A percentile compares a stretch with the other conserved stretches of the same genome.
Evolutionary conservation across 2,329 filamentous ascomycete species (phyloP).

Genomic region (Verticillium nonalfalfae): DNA sequence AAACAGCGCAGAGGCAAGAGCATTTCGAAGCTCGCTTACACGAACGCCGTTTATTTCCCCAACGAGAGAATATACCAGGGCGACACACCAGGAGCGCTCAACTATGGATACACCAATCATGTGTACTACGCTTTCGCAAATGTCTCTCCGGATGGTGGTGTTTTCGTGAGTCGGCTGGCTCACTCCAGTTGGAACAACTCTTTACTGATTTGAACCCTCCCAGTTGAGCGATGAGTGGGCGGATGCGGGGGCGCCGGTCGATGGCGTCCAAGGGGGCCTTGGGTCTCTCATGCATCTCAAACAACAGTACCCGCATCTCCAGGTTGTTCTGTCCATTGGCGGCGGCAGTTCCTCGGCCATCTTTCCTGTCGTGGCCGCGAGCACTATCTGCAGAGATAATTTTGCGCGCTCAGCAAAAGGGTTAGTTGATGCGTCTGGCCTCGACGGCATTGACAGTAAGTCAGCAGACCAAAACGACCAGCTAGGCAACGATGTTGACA

Average conservation of each 20-base stretch:
- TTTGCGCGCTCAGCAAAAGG: constrained; percentile 63
- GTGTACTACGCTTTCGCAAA: constrained; percentile 80
- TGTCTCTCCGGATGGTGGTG: constrained; percentile 63
- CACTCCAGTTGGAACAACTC: neutral
- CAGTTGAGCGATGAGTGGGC: constrained; percentile 77
- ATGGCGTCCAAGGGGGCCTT: constrained; percentile 64
- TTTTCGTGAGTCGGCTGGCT: constrained; percentile 56
- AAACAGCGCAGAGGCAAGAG: constrained; percentile 39
- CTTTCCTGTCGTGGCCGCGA: constrained; percentile 62
- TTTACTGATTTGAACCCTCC: constrained; percentile 4
- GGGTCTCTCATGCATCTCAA: constrained; percentile 70
- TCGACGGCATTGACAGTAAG: constrained; percentile 61
- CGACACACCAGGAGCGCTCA: constrained; percentile 67
- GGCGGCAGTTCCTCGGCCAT: constrained; percentile 59
- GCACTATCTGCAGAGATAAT: constrained; percentile 53
- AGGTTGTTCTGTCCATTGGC: constrained; percentile 72
- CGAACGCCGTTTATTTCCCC: constrained; percentile 81
- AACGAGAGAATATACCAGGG: constrained; percentile 69
- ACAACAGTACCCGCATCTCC: constrained; percentile 61
- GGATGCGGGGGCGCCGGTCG: constrained; percentile 65
- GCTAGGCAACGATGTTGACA: constrained; percentile 17
- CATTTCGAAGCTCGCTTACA: constrained; percentile 46
- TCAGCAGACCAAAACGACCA: constrained; percentile 1
- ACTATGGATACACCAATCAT: constrained; percentile 71
- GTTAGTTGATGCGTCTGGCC: constrained; percentile 63